These are phyloP conservation scores for Aureobasidium leucospermi DNA, from an alignment of 2,329 filamentous ascomycete species.

Conservation along the genomic window DNA sequence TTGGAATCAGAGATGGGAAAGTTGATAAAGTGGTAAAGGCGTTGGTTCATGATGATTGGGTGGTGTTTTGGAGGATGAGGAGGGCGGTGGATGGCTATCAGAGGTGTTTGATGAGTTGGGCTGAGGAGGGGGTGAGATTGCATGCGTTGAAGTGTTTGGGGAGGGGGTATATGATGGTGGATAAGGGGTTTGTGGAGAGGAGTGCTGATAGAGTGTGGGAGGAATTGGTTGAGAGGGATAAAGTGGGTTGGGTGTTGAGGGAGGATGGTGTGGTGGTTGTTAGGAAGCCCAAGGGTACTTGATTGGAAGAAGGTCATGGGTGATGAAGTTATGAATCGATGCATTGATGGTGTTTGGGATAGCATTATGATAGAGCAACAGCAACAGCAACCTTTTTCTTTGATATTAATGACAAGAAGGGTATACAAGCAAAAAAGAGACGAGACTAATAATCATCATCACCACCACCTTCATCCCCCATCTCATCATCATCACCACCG, in stretches of 20 bases:
- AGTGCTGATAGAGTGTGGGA: slow-evolving; percentile 65
- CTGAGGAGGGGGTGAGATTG: slow-evolving; percentile 63
- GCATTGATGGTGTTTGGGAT: not conserved
- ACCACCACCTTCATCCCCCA: slow-evolving; percentile 44
- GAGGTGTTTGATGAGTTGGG: slow-evolving; percentile 72
- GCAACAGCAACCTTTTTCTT: no score
- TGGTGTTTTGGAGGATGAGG: slow-evolving; percentile 65
- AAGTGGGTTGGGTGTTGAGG: slow-evolving; percentile 79
- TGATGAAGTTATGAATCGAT: not conserved
- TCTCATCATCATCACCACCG: slow-evolving; percentile 50
- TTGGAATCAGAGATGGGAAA: slow-evolving; percentile 51
- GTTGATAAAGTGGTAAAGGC: slow-evolving; percentile 63
- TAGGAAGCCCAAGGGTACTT: slow-evolving; percentile 9
- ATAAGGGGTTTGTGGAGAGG: slow-evolving; percentile 60
- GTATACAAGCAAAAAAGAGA: not conserved
- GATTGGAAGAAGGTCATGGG: not conserved
- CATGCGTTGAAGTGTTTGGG: slow-evolving; percentile 84
- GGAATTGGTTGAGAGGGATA: slow-evolving; percentile 58
- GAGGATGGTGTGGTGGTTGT: slow-evolving; percentile 33
- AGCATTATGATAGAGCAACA: not conserved
- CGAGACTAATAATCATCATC: slow-evolving; percentile 22
- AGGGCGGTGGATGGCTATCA: slow-evolving; percentile 72
- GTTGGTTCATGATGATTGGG: slow-evolving; percentile 75
- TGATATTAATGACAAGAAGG: not conserved
- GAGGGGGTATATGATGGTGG: slow-evolving; percentile 68